phyloP scores from a whole-genome alignment of 169 alveolate species.

The Eimeria falciformis region DNA sequence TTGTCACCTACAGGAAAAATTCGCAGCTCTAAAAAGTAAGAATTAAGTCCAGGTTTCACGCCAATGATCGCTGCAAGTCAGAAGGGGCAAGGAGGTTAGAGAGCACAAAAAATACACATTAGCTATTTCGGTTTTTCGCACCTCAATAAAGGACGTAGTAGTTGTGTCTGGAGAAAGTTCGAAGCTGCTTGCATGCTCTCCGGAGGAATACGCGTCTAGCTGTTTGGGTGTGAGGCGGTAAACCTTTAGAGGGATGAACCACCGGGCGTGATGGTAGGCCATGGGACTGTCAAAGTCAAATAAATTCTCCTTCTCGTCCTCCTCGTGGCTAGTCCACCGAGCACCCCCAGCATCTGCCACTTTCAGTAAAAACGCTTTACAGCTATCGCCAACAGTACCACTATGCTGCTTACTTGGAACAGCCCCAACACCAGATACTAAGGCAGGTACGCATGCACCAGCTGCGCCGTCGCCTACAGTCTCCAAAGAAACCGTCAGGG shows the following conservation, averaged over 20 bases:
- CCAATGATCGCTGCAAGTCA: no score
- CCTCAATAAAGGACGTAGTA: conserved; percentile 50
- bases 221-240: conserved; percentile 59
- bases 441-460: neutral
- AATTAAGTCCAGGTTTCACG: neutral
- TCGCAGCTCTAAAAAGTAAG: neutral
- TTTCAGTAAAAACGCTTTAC: neutral
- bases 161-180: neutral
- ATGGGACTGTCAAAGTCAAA: conserved; percentile 52
- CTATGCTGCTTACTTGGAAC: neutral
- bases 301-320: conserved; percentile 33
- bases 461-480: conserved; percentile 5
- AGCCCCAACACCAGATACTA: no score
- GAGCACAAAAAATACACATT: no score
- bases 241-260: conserved; percentile 44
- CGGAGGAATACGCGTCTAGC: conserved; percentile 45
- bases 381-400: neutral
- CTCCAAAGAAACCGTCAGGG: conserved; percentile 6
- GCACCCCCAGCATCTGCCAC: conserved; percentile 61
- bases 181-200: conserved; percentile 7
- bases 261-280: conserved; percentile 55
- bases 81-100: no score
- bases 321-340: conserved; percentile 67
- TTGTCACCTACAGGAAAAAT: conserved; percentile 40
- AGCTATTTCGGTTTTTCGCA: neutral